Evolutionary conservation across 768 basidiomycete species (phyloP).

Genomic region (Dictyophora rubrovolvata): DNA sequence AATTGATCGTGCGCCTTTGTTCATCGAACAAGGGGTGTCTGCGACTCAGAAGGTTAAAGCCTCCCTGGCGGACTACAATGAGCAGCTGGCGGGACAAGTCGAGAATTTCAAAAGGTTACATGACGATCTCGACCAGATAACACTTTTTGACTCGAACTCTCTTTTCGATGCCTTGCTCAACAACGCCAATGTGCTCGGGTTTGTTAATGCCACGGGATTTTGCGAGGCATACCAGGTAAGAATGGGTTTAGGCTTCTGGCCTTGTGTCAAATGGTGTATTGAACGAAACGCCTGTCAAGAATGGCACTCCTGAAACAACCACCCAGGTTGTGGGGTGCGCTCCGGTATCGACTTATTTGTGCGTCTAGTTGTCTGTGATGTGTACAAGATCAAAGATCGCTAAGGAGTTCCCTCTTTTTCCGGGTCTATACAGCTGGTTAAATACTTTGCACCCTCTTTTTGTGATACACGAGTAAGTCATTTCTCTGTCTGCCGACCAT

Average conservation of each 20-base stretch:
- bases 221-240: slow-evolving; percentile 40
- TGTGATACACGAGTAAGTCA: slow-evolving; percentile 48
- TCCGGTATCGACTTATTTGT: slow-evolving; percentile 59
- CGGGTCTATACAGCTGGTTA: slow-evolving; percentile 39
- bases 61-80: slow-evolving; percentile 41
- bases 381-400: neutral
- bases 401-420: slow-evolving; percentile 17
- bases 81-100: slow-evolving; percentile 30
- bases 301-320: slow-evolving; percentile 41
- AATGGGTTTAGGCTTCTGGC: neutral
- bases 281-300: slow-evolving; percentile 12
- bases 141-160: slow-evolving; percentile 45
- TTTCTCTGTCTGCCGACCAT: neutral
- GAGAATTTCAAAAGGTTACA: slow-evolving; percentile 32
- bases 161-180: slow-evolving; percentile 52
- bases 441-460: slow-evolving; percentile 53
- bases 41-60: slow-evolving; percentile 21
- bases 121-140: slow-evolving; percentile 33
- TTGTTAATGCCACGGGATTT: slow-evolving; percentile 48
- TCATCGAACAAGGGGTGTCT: slow-evolving; percentile 28
- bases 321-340: slow-evolving; percentile 49
- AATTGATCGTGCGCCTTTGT: slow-evolving; percentile 27
- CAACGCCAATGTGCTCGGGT: slow-evolving; percentile 41
- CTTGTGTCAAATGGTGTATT: neutral
- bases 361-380: slow-evolving; percentile 19